phyloP scores from a whole-genome alignment of 768 basidiomycete species.

The Vararia minispora region DNA sequence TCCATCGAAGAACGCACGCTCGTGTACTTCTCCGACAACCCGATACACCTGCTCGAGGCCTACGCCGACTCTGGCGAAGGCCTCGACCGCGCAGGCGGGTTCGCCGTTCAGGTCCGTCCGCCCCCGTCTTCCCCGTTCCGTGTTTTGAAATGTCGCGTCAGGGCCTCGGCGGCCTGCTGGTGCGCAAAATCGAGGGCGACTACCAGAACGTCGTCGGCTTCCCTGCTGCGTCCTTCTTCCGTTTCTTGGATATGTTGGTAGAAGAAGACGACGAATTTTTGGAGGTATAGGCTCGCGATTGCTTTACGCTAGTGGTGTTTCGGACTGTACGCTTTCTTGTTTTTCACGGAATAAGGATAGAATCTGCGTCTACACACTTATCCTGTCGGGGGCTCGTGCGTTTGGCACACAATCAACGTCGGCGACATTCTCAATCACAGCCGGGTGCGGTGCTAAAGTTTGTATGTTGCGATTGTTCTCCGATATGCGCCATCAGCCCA shows the following conservation, averaged over 20 bases:
- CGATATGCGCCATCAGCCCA: no score
- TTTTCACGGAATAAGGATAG: no score
- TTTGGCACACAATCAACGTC: no score
- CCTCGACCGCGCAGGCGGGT: slow-evolving; percentile 83
- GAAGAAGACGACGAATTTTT: slow-evolving; percentile 75
- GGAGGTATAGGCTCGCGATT: no score
- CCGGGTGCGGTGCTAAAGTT: no score
- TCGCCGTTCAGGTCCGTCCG: slow-evolving; percentile 75
- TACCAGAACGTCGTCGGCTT: slow-evolving; percentile 91
- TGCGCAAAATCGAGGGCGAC: slow-evolving; percentile 83
- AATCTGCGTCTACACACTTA: no score
- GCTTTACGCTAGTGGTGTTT: no score
- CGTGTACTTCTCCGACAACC: slow-evolving; percentile 65
- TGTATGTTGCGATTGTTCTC: no score
- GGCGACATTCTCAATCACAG: no score
- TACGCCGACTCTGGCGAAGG: slow-evolving; percentile 86
- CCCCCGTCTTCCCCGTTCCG: neutral
- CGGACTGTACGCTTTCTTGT: no score
- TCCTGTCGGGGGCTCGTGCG: no score
- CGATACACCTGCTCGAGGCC: slow-evolving; percentile 47
- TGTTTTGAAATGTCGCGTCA: slow-evolving; percentile 17
- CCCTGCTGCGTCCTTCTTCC: slow-evolving; percentile 78
- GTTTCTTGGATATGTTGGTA: slow-evolving; percentile 52
- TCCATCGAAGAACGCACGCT: slow-evolving; percentile 75
- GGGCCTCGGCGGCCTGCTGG: slow-evolving; percentile 73